A percentile compares a stretch with the other conserved stretches of the same genome.
Conservation (phyloP, 2,329 filamentous ascomycete genomes). For the Nectriaceae sp. region DNA sequence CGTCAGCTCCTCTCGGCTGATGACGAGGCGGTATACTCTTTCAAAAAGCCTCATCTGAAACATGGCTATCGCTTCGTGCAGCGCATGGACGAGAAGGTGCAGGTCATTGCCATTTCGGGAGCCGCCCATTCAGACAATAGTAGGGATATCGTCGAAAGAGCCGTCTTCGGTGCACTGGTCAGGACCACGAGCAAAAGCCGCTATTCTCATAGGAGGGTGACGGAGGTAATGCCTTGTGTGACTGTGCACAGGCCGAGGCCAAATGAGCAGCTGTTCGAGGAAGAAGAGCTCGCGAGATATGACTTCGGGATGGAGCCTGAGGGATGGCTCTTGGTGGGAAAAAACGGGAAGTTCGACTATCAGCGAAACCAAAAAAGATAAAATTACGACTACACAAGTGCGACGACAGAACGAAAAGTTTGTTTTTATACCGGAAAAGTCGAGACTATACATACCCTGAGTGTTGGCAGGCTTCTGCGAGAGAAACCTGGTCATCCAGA, state of each 20-base stretch:
- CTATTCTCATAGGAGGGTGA: not conserved
- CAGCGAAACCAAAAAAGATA: too few relatives aligned
- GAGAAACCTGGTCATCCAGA: too few relatives aligned
- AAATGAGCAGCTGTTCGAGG: not conserved
- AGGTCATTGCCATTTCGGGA: not conserved
- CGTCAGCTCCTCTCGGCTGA: not conserved
- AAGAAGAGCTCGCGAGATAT: not conserved
- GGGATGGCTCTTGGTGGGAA: not conserved
- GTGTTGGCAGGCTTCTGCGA: too few relatives aligned
- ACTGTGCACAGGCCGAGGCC: slow-evolving; percentile 2
- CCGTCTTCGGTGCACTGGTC: not conserved
- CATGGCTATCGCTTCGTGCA: not conserved
- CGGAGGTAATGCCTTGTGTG: not conserved
- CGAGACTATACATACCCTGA: too few relatives aligned
- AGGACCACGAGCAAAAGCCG: not conserved
- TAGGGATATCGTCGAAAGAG: not conserved
- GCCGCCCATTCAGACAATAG: not conserved
- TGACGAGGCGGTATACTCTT: not conserved
- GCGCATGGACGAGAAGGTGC: not conserved
- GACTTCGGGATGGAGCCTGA: not conserved
- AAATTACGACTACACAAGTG: too few relatives aligned
- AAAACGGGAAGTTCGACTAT: too few relatives aligned
- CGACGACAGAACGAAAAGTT: too few relatives aligned
- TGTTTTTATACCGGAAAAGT: too few relatives aligned
- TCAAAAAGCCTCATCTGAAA: not conserved